Evolutionary conservation across 345 rosid species (phyloP).

Genomic region (Bruguiera sexangula): DNA sequence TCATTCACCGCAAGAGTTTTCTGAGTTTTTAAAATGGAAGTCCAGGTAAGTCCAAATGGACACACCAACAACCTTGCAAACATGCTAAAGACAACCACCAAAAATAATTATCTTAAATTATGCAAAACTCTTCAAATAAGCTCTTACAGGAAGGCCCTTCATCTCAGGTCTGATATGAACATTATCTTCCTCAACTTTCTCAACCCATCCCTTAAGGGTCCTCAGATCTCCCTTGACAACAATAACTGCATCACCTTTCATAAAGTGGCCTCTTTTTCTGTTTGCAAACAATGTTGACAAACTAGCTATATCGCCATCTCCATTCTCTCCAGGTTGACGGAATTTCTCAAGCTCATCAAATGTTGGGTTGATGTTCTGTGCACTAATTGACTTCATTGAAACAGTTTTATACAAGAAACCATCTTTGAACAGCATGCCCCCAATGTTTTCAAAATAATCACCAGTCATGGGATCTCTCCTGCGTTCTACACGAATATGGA

Average conservation of each 20-base stretch:
- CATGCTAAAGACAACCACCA: neutral
- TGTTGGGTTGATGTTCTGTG: conserved; percentile 72
- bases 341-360: conserved; percentile 98
- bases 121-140: neutral
- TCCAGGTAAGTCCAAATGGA: conserved; percentile 5
- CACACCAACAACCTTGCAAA: neutral
- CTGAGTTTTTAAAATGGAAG: conserved; percentile 33
- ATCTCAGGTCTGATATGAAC: conserved; percentile 80
- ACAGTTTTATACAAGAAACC: conserved; percentile 84
- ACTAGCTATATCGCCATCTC: conserved; percentile 70
- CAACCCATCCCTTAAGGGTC: conserved; percentile 95
- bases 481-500: conserved; percentile 90
- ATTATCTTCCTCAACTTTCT: conserved; percentile 96
- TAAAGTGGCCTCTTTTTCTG: conserved; percentile 94
- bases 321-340: conserved; percentile 67
- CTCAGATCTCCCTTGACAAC: conserved; percentile 90
- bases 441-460: conserved; percentile 84
- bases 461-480: conserved; percentile 83
- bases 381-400: conserved; percentile 77
- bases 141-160: conserved; percentile 92
- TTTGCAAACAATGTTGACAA: conserved; percentile 83
- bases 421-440: conserved; percentile 78
- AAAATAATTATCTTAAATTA: conserved; percentile 1
- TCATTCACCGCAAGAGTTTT: conserved; percentile 81
- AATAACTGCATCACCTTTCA: conserved; percentile 98